Evolutionary conservation across 495 filamentous ascomycete species (phyloP).

Genomic region (Filosporella fistucella): DNA sequence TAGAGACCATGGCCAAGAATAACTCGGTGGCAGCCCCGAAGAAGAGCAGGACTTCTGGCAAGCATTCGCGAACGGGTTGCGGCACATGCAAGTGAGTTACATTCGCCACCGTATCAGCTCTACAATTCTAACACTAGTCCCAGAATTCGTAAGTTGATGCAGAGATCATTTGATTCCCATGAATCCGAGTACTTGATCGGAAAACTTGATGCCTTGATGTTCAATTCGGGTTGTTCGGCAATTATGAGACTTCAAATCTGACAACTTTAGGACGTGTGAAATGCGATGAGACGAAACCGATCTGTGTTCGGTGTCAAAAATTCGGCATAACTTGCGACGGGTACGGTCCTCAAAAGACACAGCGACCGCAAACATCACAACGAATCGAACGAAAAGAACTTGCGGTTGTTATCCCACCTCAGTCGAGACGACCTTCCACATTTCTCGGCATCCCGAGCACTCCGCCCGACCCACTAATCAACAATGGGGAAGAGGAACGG

Average conservation of each 20-base stretch:
- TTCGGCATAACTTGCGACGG: slow-evolving; percentile 49
- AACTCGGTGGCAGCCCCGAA: background rate
- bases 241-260: background rate
- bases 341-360: slow-evolving; percentile 24
- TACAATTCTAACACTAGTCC: too few species aligned
- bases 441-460: background rate
- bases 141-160: too few species aligned
- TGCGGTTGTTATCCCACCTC: background rate
- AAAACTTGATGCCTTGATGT: too few species aligned
- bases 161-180: too few species aligned
- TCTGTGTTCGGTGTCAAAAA: slow-evolving; percentile 43
- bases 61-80: slow-evolving; percentile 2
- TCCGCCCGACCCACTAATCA: slow-evolving; percentile 14
- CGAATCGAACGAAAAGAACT: background rate
- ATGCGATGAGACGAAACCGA: slow-evolving; percentile 51
- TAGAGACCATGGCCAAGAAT: too few species aligned
- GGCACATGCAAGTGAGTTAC: slow-evolving; percentile 8
- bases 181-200: too few species aligned
- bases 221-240: background rate
- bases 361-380: background rate
- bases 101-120: too few species aligned
- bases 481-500: slow-evolving; percentile 36
- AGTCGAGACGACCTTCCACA: too few species aligned
- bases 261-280: slow-evolving; percentile 36
- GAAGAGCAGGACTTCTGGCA: background rate